These are phyloP conservation scores for Liquidambar formosana DNA, from an alignment of 164 flowering plant genomes.

Conservation along the genomic window DNA sequence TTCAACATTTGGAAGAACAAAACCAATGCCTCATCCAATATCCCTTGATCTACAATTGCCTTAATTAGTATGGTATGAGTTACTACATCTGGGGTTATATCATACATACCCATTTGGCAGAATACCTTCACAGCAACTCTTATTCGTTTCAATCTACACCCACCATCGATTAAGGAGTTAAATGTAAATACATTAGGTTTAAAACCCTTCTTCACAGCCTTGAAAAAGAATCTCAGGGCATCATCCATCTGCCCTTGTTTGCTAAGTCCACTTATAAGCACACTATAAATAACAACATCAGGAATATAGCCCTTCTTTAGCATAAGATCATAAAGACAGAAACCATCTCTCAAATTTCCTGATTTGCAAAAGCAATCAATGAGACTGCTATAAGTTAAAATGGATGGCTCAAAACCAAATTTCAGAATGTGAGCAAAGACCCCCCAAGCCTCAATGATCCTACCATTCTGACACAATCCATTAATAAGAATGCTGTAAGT, in stretches of 20 bases:
- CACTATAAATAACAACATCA: conserved; percentile 35
- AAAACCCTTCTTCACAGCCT: conserved; percentile 26
- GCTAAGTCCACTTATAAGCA: conserved; percentile 47
- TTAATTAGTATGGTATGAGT: conserved; percentile 41
- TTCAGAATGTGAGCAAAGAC: conserved; percentile 41
- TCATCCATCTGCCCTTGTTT: conserved; percentile 40
- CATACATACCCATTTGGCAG: conserved; percentile 20
- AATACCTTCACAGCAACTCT: conserved; percentile 34
- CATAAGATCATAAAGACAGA: conserved; percentile 32
- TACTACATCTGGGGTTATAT: conserved; percentile 41
- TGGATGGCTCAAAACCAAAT: conserved; percentile 39
- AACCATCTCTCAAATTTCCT: conserved; percentile 42
- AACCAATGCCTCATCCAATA: conserved; percentile 26
- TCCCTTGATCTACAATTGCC: conserved; percentile 25
- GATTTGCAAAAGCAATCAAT: conserved; percentile 44
- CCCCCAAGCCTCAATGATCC: conserved; percentile 42
- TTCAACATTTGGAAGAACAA: conserved; percentile 51
- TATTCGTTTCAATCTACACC: conserved; percentile 30
- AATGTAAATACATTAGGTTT: conserved; percentile 33
- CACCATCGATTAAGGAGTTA: conserved; percentile 54
- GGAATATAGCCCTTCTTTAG: conserved; percentile 31
- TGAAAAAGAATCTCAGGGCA: conserved; percentile 47
- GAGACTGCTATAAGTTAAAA: conserved; percentile 41
- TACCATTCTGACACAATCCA: conserved; percentile 37
- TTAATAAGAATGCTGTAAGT: conserved; percentile 49